Base-by-base conservation (phyloP, 371 early-diverging fungal species). In the Haplosporangium sp. region DNA sequence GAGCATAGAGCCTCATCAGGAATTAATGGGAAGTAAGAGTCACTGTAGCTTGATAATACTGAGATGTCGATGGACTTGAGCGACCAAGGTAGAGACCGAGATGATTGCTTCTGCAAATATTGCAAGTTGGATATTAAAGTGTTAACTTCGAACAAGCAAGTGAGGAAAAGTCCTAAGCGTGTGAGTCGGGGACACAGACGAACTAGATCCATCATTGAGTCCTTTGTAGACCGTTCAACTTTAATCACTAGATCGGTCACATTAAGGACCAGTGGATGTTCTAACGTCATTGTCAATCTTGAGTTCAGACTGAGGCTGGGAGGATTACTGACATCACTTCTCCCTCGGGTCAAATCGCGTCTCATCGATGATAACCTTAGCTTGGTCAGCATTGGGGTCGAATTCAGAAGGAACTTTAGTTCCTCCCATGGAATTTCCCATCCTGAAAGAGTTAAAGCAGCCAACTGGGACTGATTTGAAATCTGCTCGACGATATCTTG, bases 361-460 rank as follows among this genome's bases (percentile, higher is more conserved):
- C 20, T 7, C 19, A 20, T 61, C 6, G 61, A 61, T 20, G 61
- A 42, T 11, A 61, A 35, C 20, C 19, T 11, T 42, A 61, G 20
- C 27, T 11, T 61, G 4, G 8, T 39, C 6, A 61, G 44, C 19
- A 42, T 20, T 42, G 45, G 27, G 7, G 4, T 19, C 19, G 61
- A 42, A 0, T 13, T 44, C 61, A 61, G 40, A 0, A 42, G 27
- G 45, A 61, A 10, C 20, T 17, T 39, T 10, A 61, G 20, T 8
- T 61, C 61, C 10, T 61, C 27, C 61, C 61, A 61, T 11, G 45
- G 61, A 5, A 61, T 3, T 45, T 61, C 44, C 60, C 60, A 60
- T 15, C 60, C 38, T 11, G 27, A 52, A 15, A 52, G 52, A 6
- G 52, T 17, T n/a, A 52, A 10, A 7, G 6, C 15, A 17, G 17